Percentiles rank a stretch among this genome's conserved stretches.
These are phyloP conservation scores for Talaromyces trachyspermus DNA, from an alignment of 495 filamentous ascomycete genomes.

Conservation along the genomic window DNA sequence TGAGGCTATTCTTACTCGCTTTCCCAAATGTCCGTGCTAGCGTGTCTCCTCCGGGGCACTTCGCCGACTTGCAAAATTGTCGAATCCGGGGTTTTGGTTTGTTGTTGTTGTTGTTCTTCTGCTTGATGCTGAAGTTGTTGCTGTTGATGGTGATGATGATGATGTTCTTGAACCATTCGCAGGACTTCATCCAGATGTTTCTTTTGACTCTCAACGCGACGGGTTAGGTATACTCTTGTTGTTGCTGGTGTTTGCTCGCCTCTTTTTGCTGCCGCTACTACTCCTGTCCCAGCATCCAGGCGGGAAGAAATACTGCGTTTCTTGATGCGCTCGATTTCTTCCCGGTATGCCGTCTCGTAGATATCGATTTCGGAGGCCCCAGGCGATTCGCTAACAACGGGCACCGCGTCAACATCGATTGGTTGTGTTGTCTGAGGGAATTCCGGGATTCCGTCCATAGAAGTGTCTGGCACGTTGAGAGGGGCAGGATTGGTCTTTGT, in stretches of 20 bases:
- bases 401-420: conserved; percentile 14
- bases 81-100: no score
- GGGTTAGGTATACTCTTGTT: conserved; percentile 48
- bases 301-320: conserved; percentile 27
- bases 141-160: not conserved
- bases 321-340: conserved; percentile 69
- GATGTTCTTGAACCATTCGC: conserved; percentile 25
- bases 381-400: conserved; percentile 71
- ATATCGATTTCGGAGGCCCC: conserved; percentile 73
- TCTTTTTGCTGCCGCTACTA: no score
- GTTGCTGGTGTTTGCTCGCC: no score
- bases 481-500: conserved; percentile 12
- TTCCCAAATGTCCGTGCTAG: no score
- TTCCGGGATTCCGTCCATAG: conserved; percentile 12
- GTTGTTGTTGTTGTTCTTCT: no score
- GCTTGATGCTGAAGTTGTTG: not conserved
- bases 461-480: conserved; percentile 14
- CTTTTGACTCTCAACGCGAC: conserved; percentile 48
- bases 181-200: conserved; percentile 30
- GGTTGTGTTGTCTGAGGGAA: conserved; percentile 6
- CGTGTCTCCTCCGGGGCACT: no score
- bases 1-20: no score
- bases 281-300: no score
- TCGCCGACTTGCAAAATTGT: conserved; percentile 10
- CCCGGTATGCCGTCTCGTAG: conserved; percentile 78